Conservation (phyloP, 1,139 yeast genomes). For the Hemisphaericaspora lyxosophila region DNA sequence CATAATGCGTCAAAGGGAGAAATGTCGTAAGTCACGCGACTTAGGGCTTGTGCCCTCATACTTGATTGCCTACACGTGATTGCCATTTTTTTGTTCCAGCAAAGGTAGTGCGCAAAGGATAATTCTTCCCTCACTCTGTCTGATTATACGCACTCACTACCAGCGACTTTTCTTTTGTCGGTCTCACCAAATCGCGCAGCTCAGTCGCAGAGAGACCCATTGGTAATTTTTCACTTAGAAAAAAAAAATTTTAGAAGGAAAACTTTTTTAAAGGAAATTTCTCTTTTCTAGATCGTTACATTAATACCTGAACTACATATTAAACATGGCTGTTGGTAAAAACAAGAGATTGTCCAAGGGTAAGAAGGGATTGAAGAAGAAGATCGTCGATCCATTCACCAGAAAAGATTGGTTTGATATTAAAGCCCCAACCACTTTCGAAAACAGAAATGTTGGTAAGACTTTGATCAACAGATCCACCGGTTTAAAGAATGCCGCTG, state of each 20-base stretch:
- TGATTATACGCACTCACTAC: background rate
- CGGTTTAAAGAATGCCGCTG: conserved; percentile 54
- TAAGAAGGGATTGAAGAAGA: conserved; percentile 53
- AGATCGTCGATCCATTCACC: conserved; percentile 54
- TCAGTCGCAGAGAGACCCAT: too few species aligned
- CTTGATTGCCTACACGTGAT: background rate
- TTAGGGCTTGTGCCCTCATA: conserved; percentile 1
- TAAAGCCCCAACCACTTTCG: conserved; percentile 54
- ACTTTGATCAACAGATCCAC: conserved; percentile 53
- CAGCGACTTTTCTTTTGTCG: background rate
- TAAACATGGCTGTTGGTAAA: conserved; percentile 52
- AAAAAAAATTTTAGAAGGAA: conserved; percentile 4
- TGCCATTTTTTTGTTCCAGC: background rate
- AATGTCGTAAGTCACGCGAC: background rate
- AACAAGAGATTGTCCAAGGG: conserved; percentile 56
- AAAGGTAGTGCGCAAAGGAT: background rate
- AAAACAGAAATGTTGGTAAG: conserved; percentile 53
- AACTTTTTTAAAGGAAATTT: conserved; percentile 7
- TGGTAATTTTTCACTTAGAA: conserved; percentile 2
- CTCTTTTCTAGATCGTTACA: conserved; percentile 4
- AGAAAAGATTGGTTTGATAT: conserved; percentile 54
- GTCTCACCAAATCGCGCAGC: too few species aligned
- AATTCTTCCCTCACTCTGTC: background rate
- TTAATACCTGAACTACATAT: conserved; percentile 8
- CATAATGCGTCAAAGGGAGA: too few species aligned